Percentiles rank a stretch among this genome's conserved stretches.
phyloP scores from a whole-genome alignment of 306 rosid genomes.

The Cicer yamashitae region DNA sequence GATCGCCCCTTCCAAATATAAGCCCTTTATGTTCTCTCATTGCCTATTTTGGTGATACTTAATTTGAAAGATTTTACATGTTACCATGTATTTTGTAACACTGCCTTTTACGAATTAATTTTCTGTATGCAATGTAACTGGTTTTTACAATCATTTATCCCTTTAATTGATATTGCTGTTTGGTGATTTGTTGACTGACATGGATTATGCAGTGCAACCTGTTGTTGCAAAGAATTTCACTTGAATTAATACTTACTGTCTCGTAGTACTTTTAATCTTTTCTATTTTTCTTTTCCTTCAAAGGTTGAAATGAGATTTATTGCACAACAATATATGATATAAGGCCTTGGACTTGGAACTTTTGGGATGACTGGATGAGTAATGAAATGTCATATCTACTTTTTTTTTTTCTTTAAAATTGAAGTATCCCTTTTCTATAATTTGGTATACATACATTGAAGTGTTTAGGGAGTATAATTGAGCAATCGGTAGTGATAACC shows the following conservation, averaged over 20 bases:
- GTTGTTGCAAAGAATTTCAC: slow-evolving; percentile 9
- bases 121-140: slow-evolving; percentile 6
- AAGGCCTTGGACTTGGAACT: slow-evolving; percentile 34
- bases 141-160: slow-evolving; percentile 24
- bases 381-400: slow-evolving; percentile 20
- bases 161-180: slow-evolving; percentile 18
- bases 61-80: slow-evolving; percentile 27
- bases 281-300: slow-evolving; percentile 7
- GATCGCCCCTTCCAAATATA: slow-evolving; percentile 1
- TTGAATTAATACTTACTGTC: not conserved
- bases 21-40: slow-evolving; percentile 30
- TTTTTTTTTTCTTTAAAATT: slow-evolving; percentile 6
- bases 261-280: not conserved
- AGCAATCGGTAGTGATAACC: slow-evolving; percentile 5
- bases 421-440: slow-evolving; percentile 7
- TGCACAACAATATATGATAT: slow-evolving; percentile 15
- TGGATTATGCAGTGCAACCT: slow-evolving; percentile 10
- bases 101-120: slow-evolving; percentile 4
- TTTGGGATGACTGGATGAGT: slow-evolving; percentile 38
- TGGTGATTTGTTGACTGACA: slow-evolving; percentile 11
- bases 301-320: slow-evolving; percentile 15
- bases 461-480: slow-evolving; percentile 25
- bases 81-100: slow-evolving; percentile 14
- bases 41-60: slow-evolving; percentile 30
- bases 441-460: slow-evolving; percentile 3